Evolutionary conservation across 192 early-diverging fungal species (phyloP).

Genomic region (Chytriomyces sp.): DNA sequence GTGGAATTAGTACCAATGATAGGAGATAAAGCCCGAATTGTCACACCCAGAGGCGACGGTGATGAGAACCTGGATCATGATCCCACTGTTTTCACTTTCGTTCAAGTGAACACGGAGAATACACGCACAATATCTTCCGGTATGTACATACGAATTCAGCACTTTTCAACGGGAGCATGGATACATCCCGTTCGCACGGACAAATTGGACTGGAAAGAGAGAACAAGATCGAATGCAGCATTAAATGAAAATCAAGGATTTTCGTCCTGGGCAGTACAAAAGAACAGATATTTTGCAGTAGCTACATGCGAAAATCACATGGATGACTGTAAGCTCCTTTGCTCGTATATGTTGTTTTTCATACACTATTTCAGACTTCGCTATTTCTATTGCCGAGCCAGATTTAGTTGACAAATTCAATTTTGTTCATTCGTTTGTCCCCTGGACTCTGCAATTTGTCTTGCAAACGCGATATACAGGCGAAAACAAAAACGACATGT

Average conservation of each 20-base stretch:
- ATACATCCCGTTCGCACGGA: slow-evolving; percentile 23
- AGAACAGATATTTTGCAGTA: slow-evolving; percentile 17
- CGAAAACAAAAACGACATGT: slow-evolving; percentile 2
- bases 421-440: slow-evolving; percentile 29
- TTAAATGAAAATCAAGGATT: no score
- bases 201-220: background rate
- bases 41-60: no score
- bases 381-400: slow-evolving; percentile 29
- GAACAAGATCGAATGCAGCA: background rate
- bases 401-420: slow-evolving; percentile 28
- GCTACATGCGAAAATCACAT: slow-evolving; percentile 9
- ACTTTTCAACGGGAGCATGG: slow-evolving; percentile 37
- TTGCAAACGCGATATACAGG: background rate
- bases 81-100: slow-evolving; percentile 37
- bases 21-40: background rate
- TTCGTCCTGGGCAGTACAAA: no score
- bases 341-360: background rate
- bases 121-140: slow-evolving; percentile 1
- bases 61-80: slow-evolving; percentile 22
- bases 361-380: slow-evolving; percentile 26
- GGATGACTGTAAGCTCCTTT: slow-evolving; percentile 28
- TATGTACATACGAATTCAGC: slow-evolving; percentile 32
- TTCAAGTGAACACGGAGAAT: slow-evolving; percentile 28
- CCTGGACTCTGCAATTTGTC: slow-evolving; percentile 31
- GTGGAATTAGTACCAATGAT: background rate